A percentile compares a stretch with the other conserved stretches of the same genome.
These are phyloP conservation scores for Ogataea pignaliae DNA, from an alignment of 805 yeast species.

Conservation along the genomic window DNA sequence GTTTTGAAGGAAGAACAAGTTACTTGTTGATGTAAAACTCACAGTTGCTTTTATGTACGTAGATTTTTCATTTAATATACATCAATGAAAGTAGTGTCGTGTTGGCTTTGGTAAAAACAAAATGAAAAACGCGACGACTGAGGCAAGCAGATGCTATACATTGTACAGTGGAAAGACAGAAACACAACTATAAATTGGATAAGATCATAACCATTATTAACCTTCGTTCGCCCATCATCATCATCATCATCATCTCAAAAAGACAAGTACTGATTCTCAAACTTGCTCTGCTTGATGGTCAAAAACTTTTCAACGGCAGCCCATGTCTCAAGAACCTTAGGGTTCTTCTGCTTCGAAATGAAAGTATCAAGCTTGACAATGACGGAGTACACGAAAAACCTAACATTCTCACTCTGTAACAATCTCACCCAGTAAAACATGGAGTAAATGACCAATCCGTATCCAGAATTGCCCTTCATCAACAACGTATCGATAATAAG, in stretches of 20 bases:
- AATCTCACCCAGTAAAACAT: constrained; percentile 69
- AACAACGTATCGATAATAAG: constrained; percentile 55
- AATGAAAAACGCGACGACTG: too few species aligned
- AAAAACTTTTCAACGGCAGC: constrained; percentile 35
- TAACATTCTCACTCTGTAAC: constrained; percentile 47
- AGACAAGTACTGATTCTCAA: constrained; percentile 19
- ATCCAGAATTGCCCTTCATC: constrained; percentile 66
- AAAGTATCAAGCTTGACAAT: constrained; percentile 40
- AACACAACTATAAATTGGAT: too few species aligned
- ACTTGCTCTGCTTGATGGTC: constrained; percentile 36
- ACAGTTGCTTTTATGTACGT: too few species aligned
- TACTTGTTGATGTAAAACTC: background rate
- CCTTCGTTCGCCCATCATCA: too few species aligned
- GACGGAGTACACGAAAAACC: constrained; percentile 37
- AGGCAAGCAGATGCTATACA: too few species aligned
- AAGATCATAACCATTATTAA: too few species aligned
- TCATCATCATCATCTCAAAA: too few species aligned
- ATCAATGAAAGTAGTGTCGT: too few species aligned
- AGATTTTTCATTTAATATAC: too few species aligned
- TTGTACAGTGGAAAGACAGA: too few species aligned
- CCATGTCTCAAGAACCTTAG: constrained; percentile 40
- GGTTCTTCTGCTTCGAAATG: constrained; percentile 40
- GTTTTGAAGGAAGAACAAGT: background rate
- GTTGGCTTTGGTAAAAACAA: too few species aligned
- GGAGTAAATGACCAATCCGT: constrained; percentile 52